phyloP scores from a whole-genome alignment of 495 filamentous ascomycete genomes.

The Echria macrotheca region DNA sequence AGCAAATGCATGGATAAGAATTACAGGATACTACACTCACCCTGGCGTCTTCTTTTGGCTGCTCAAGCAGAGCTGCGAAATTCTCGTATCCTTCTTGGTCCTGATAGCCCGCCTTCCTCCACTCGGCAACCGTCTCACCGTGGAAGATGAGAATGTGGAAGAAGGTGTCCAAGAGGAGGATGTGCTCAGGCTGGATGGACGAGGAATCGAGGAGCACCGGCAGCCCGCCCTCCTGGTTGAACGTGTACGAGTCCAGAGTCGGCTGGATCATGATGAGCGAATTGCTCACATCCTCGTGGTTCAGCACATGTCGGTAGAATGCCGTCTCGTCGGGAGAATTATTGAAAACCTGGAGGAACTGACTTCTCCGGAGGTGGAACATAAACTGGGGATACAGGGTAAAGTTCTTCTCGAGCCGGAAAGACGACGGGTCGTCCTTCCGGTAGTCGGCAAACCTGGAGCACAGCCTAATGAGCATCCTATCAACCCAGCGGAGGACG shows the following conservation, averaged over 20 bases:
- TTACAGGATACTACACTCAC: conserved; percentile 44
- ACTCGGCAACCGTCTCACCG: conserved; percentile 95
- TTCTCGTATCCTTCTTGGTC: conserved; percentile 99
- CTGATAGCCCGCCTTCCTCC: conserved; percentile 97
- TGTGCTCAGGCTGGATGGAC: conserved; percentile 89
- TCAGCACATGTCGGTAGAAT: conserved; percentile 94
- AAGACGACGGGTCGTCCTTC: conserved; percentile 97
- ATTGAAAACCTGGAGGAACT: conserved; percentile 99
- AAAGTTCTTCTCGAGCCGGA: conserved; percentile 98
- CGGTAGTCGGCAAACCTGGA: conserved; percentile 97
- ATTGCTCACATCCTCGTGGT: conserved; percentile 95
- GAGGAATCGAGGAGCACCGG: conserved; percentile 94
- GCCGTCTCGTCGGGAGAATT: conserved; percentile 98
- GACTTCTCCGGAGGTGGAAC: conserved; percentile 95
- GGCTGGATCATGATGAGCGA: conserved; percentile 99
- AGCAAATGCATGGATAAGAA: background rate
- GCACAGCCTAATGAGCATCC: conserved; percentile 97
- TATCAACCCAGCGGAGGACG: conserved; percentile 95
- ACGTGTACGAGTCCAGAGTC: conserved; percentile 93
- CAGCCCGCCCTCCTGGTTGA: conserved; percentile 85
- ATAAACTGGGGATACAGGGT: conserved; percentile 99
- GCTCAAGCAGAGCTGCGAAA: conserved; percentile 80
- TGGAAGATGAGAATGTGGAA: conserved; percentile 99
- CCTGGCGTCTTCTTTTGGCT: conserved; percentile 96
- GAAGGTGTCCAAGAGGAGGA: conserved; percentile 94